Evolutionary conservation across 495 filamentous ascomycete species (phyloP).

Genomic region (Aspergillus panamensis): DNA sequence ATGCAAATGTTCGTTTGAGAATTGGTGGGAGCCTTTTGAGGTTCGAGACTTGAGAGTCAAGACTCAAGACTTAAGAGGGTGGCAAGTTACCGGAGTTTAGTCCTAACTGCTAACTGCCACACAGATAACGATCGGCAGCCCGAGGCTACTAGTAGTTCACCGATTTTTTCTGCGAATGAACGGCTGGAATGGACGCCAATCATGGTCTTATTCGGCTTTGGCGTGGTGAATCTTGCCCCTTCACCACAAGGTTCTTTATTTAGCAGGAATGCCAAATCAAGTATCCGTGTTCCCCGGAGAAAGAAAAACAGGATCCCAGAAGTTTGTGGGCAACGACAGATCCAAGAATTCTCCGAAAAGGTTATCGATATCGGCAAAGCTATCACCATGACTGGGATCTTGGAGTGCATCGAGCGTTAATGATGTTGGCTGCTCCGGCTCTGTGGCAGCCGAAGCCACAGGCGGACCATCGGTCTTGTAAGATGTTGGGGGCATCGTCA

Average conservation of each 20-base stretch:
- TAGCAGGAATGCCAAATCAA: conserved; percentile 4
- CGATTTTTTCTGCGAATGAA: conserved; percentile 1
- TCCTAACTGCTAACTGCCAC: not conserved
- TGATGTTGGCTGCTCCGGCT: not conserved
- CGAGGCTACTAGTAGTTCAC: not conserved
- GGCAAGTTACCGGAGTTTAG: not conserved
- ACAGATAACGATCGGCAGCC: conserved; percentile 8
- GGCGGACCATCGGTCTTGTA: not conserved
- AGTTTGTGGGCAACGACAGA: conserved; percentile 40
- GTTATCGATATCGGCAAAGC: conserved; percentile 38
- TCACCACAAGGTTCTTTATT: conserved; percentile 2
- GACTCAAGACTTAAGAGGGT: not conserved
- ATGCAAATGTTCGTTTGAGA: no score
- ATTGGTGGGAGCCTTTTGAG: no score
- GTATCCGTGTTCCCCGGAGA: conserved; percentile 6
- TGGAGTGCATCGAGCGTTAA: conserved; percentile 10
- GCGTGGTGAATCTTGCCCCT: conserved; percentile 4
- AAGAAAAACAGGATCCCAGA: conserved; percentile 43
- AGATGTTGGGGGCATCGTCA: not conserved
- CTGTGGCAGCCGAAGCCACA: not conserved
- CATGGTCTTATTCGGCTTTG: not conserved
- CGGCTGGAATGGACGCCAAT: not conserved
- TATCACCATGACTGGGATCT: conserved; percentile 9
- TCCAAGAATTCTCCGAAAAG: conserved; percentile 43
- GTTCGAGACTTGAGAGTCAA: not conserved